Evolutionary conservation across 1,284 basidiomycete species (phyloP), one percentile per base, ranked within the genome.

Genomic region (Xerocomus cyaneibrunnescens): DNA sequence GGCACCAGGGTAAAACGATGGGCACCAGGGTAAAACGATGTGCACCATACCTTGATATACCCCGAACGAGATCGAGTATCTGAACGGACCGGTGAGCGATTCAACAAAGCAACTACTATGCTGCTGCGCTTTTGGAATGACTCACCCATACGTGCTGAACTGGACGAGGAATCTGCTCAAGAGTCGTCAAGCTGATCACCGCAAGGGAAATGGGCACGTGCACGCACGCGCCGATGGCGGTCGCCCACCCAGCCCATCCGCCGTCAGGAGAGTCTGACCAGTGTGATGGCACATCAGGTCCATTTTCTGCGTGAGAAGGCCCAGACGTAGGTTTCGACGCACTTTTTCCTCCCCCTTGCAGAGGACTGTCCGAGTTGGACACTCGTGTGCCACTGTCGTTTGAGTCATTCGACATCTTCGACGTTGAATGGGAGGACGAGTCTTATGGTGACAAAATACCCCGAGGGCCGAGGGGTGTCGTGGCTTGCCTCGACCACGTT

Each of bases 41-140:
- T 31, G 16, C 7, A 12, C 16, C 41, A 35, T 53, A 73, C 74
- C 74, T 73, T 75, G 74, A 59, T 75, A 75, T n/a, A 76, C 74
- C 7, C 74, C 73, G 31, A 73, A 74, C 3, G 73, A 72, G 16
- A 65, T 62, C 1, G 67, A 56, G 41, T 75, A 75, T 45, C 73
- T 74, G 17, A 41, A 50, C 0, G 10, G 12, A 3, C 28, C 16
- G 16, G 19, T 49, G 34, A 54, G 50, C 16, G 7, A 28, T 3
- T 39, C 19, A 31, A 21, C 9, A 21, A 25, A 31, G 5, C 19
- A 22, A 3, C 25, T 12, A 23, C 16, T 37, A 21, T 7, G 10
- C 12, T 6, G 34, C 17, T 22, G 27, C 17, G 22, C 23, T 40
- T 4, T 4, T 23, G n/a, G 2, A 21, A 34, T 10, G 10, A 9